Evolutionary conservation across 331 rosid genomes (phyloP), one percentile per base, ranked within the genome.

Genomic region (Cydonia oblonga): DNA sequence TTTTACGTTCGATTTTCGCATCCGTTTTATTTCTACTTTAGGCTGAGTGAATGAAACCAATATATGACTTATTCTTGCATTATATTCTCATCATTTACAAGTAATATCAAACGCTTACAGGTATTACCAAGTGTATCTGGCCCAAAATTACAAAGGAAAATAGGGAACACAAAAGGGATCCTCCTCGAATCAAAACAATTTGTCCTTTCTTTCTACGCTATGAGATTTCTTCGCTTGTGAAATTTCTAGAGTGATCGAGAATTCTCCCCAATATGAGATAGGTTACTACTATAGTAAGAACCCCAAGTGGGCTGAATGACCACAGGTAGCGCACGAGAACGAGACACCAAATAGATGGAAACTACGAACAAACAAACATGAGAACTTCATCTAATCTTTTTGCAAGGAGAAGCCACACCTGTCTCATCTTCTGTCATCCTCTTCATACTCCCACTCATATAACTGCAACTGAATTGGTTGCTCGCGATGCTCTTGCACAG

Each of bases 391-490:
- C 81, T 74, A 68, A 82, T 83, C 80, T 81, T 85, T 74, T 90
- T 90, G 81, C 61, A 86, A 26, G 74, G 85, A 70, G 85, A 73
- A 66, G 85, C 76, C 10, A 54, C 63, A 63, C 80, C 71, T 53
- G 84, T 73, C 29, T 88, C 92, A 18, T 82, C 87, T 70, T 87
- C 96, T 81, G 85, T 84, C 35, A 72, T 56, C 42, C 88, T 68
- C 85, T 82, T 90, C 83, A 71, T 25, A 72, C 79, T 84, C 68
- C 75, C 78, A 51, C 77, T 85, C 22, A 29, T 28, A 32, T 32
- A 76, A 72, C 86, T 83, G 82, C 96, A 90, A 35, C 88, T 76
- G 35, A 81, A 73, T 73, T 53, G 28, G 72, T 62, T 58, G 58
- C 64, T 32, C 18, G 81, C 29, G 75, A 70, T 56, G 69, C 49